Evolutionary conservation across 164 flowering plant genomes (phyloP), one percentile per base, ranked within the genome.

Genomic region (Malania oleifera): DNA sequence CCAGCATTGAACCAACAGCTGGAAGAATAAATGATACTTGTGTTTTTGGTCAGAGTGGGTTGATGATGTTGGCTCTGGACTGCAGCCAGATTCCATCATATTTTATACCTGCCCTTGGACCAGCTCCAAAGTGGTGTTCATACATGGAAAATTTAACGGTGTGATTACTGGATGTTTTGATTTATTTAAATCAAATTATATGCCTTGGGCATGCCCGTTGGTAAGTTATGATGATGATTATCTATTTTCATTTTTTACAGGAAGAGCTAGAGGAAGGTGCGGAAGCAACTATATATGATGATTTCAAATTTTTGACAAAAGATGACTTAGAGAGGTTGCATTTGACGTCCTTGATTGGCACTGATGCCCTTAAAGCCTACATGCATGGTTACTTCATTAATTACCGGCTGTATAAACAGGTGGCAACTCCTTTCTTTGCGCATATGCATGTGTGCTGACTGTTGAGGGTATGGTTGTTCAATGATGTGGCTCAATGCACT

Each of bases 71-170:
- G 81, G 98, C 96, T 60, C 66, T 93, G 44, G 97, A 93, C 54
- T 53, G 75, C 62, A 77, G 86, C 70, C 90, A 86, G 69, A 90
- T 93, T 70, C 97, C 97, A 1, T 79, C 90, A 46, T 86, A 89
- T 72, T 93, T 87, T 64, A 56, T 90, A 65, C 98, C 98, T 67
- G 81, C 89, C 54, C 71, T 93, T 28, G 98, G 98, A 48, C 91
- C 97, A 61, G 97, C 92, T 43, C 98, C 98, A 0, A 93, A 88
- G 67, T 93, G 97, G 98, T 84, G 93, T 58, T 77, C 96, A 38
- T 73, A 76, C 67, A 73, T 93, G 46, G 96, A 92, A 65, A 79
- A 79, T 59, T 57, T 92, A 61, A 92, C 98, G 65, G 98, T 92
- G 44, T 50, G 81, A 13, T 52, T 54, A 35, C 41, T 1, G 19